These are phyloP conservation scores for Balakata baccata DNA, from an alignment of 345 rosid genomes.

Conservation along the genomic window DNA sequence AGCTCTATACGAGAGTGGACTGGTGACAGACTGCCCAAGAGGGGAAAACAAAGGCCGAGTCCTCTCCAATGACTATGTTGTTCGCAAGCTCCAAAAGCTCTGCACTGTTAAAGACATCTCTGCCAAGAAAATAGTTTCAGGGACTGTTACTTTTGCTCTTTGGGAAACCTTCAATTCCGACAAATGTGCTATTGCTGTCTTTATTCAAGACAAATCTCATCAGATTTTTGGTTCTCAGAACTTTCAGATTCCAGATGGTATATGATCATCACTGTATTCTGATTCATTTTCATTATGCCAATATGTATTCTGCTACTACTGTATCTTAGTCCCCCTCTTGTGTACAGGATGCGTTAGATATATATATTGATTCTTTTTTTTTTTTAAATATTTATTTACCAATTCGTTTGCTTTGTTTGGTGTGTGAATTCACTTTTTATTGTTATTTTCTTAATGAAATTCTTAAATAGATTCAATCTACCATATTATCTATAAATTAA, in stretches of 20 bases:
- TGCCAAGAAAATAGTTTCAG: constrained; percentile 56
- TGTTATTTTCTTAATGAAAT: no score
- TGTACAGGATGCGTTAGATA: no score
- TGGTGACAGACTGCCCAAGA: constrained; percentile 54
- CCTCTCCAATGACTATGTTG: constrained; percentile 66
- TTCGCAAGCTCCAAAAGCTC: constrained; percentile 73
- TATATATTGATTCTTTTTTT: no score
- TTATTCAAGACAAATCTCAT: constrained; percentile 58
- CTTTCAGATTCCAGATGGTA: constrained; percentile 51
- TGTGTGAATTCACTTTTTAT: no score
- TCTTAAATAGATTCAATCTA: no score
- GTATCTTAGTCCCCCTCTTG: constrained; percentile 3
- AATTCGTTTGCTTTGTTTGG: no score
- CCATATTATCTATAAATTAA: no score
- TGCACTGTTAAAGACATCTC: constrained; percentile 57
- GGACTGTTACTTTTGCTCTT: constrained; percentile 58
- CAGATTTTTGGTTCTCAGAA: constrained; percentile 72
- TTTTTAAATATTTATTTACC: no score
- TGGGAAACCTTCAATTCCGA: constrained; percentile 67
- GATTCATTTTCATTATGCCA: no score
- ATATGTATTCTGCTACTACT: neutral
- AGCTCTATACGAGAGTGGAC: constrained; percentile 68
- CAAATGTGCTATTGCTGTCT: constrained; percentile 67
- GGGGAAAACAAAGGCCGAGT: constrained; percentile 87
- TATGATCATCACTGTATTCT: constrained; percentile 33